Evolutionary conservation across 2,329 filamentous ascomycete species (phyloP), one percentile per base, ranked within the genome.

Genomic region (Colletotrichum musicola): DNA sequence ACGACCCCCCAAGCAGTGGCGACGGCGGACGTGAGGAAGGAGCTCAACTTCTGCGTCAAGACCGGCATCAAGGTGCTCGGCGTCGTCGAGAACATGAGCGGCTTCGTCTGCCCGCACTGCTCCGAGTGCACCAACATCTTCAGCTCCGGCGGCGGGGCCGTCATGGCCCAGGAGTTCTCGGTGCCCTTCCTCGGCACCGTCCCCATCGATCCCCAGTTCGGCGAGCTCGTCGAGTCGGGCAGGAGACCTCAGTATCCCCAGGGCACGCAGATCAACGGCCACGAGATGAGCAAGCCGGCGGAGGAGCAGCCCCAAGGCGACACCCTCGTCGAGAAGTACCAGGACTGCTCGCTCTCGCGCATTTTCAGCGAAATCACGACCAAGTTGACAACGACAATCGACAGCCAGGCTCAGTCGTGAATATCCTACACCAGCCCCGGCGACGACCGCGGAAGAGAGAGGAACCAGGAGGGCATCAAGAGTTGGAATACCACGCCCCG

Each of bases 61-160:
- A 95, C 93, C 1, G 88, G 89, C 35, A 90, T 97, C 56, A 85
- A 86, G 2, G 89, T 97, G 42, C 84, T 98, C 12, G 96, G 96
- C 0, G 95, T 99, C 1, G 88, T 99, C 53, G 96, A 99, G 82
- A 99, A 99, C 78, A 98, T 99, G 96, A 92, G 91, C 72, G 93
- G 93, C 2, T 97, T 93, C 74, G 92, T 96, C n/a, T 96, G 93
- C 76, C 90, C 90, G 6, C 88, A 91, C 76, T 92, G 90, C 79
- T 88, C 88, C 57, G 94, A 98, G 78, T 97, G 95, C 80, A 97
- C 93, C 60, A 93, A 98, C 80, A 88, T 98, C 59, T 99, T 99
- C 78, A 94, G 92, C 59, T 95, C 93, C 63, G 96, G 96, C 4
- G 96, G 96, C 4, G 96, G 96, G 7, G 85, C 93, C 78, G 87